Evolutionary conservation across 305 asterid species (phyloP), one percentile per base, ranked within the genome.

Genomic region (Fraxinus greggii): DNA sequence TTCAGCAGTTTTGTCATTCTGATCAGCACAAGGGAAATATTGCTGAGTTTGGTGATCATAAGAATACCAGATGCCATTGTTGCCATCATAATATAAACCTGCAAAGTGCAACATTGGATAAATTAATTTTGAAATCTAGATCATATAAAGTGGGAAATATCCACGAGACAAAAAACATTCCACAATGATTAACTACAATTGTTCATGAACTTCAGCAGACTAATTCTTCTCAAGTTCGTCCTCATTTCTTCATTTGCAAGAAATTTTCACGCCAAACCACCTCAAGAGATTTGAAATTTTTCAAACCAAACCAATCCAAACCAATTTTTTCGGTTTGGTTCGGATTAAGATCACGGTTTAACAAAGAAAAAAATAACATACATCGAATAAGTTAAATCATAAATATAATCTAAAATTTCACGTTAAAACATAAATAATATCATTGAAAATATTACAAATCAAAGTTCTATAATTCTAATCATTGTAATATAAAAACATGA

Each of bases 41-140:
- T 94, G 95, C 88, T 90, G 98, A 79, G 93, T 91, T 80, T 91
- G 93, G 81, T 91, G 91, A 85, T 96, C 99, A 84, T 59, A 96
- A 51, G 99, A 78, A 84, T 96, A 96, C 99, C 99, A 96, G 54
- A 92, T 86, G 23, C 98, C 97, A 84, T 87, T 94, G 88, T 96
- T 96, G 80, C 99, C 98, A 70, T 96, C 99, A 83, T 96, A 96
- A 81, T 96, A 96, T 80, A 96, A 84, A 69, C 98, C 99, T 96
- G 92, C 83, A 63, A 51, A 81, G 56, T 35, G 67, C 67, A 83
- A 15, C 38, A 33, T 31, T 21, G 29, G 51, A 84, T 28, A 79
- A 67, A 48, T 83, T 72, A 78, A 77, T 13, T 79, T 70, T 23
- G 13, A 69, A 80, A 65, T 76, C 78, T 79, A 75, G 12, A 76